phyloP scores from a whole-genome alignment of 2,329 filamentous ascomycete species.

The Fusarium sarcochroum region DNA sequence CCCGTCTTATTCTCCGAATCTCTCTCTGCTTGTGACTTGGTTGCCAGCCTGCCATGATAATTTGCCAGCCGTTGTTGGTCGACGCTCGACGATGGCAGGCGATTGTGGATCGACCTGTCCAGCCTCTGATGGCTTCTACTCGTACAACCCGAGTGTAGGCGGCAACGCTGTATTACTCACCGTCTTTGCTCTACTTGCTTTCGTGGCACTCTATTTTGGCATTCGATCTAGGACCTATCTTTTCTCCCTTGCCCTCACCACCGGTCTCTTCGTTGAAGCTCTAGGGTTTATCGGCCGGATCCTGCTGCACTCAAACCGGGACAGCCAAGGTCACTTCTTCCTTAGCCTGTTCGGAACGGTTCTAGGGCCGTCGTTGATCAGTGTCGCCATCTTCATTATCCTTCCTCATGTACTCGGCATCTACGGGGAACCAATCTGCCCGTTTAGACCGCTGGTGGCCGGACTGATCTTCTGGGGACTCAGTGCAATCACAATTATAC shows the following conservation, averaged over 20 bases:
- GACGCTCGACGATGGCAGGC: conserved; percentile 52
- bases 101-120: conserved; percentile 56
- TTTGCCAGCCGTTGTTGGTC: conserved; percentile 34
- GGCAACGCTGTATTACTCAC: conserved; percentile 60
- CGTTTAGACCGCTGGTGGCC: conserved; percentile 54
- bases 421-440: conserved; percentile 60
- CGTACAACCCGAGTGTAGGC: conserved; percentile 54
- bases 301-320: conserved; percentile 55
- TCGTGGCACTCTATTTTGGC: conserved; percentile 56
- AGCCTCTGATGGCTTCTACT: conserved; percentile 55
- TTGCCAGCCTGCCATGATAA: conserved; percentile 47
- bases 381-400: conserved; percentile 59
- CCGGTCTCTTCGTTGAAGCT: conserved; percentile 60
- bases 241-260: conserved; percentile 58
- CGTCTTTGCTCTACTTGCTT: conserved; percentile 58
- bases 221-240: conserved; percentile 56
- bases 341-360: conserved; percentile 63
- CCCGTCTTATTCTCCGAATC: conserved; percentile 30
- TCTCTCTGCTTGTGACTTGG: conserved; percentile 23
- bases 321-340: conserved; percentile 56
- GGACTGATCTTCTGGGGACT: conserved; percentile 54
- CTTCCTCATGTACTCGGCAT: conserved; percentile 63
- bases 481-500: conserved; percentile 52
- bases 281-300: conserved; percentile 63
- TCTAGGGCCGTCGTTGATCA: conserved; percentile 62